A percentile compares a stretch with the other conserved stretches of the same genome.
Conservation (phyloP, 441 rosid species). For the Gossypium lobatum region DNA sequence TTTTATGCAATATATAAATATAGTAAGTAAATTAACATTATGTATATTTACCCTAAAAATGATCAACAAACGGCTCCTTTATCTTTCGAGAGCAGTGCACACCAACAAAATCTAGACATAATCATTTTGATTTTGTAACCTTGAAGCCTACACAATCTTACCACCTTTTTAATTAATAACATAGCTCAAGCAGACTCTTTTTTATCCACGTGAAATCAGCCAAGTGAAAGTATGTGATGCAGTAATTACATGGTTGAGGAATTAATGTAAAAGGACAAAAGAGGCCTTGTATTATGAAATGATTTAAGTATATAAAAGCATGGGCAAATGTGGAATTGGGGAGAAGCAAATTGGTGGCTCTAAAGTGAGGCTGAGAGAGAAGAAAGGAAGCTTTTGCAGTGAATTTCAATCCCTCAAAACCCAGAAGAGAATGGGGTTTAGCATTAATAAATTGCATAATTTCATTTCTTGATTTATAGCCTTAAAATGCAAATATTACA, state of each 20-base stretch:
- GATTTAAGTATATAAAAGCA: background rate
- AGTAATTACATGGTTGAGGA: background rate
- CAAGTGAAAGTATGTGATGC: background rate
- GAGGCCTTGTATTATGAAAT: background rate
- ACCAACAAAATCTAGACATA: background rate
- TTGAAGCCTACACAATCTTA: background rate
- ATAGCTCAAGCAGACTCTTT: background rate
- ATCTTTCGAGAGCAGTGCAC: background rate
- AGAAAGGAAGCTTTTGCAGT: background rate
- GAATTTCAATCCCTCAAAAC: constrained; percentile 16
- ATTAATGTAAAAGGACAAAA: background rate
- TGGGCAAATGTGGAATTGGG: background rate
- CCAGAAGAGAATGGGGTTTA: constrained; percentile 28
- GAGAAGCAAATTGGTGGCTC: constrained; percentile 14
- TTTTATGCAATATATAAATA: constrained; percentile 32
- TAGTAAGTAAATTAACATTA: background rate
- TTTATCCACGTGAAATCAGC: background rate
- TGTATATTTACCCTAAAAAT: background rate
- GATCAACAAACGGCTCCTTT: background rate
- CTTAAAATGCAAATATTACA: background rate
- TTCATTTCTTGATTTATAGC: background rate
- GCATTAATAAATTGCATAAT: background rate
- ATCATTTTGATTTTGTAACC: background rate
- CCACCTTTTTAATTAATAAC: background rate
- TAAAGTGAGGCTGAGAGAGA: background rate